Conservation (phyloP, 768 basidiomycete genomes). For the Porphyrellus cyaneotinctus region DNA sequence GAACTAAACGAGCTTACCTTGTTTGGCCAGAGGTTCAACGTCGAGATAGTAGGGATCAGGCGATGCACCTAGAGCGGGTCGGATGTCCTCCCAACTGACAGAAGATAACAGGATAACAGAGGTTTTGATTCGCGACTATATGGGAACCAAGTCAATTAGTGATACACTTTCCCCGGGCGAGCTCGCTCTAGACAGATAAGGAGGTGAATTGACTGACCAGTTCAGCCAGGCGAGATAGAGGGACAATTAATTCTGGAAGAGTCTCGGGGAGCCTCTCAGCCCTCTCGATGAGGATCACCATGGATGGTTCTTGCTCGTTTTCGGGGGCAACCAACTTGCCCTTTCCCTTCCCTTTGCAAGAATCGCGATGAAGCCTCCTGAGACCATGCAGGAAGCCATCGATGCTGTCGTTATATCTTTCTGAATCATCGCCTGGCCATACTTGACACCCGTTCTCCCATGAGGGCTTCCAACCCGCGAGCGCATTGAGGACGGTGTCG, state of each 20-base stretch:
- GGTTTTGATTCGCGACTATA: conserved; percentile 55
- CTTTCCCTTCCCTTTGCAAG: conserved; percentile 26
- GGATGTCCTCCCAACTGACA: conserved; percentile 66
- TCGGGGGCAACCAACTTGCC: conserved; percentile 23
- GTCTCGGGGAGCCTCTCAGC: conserved; percentile 61
- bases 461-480: conserved; percentile 50
- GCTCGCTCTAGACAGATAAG: background rate
- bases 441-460: conserved; percentile 63
- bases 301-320: conserved; percentile 22
- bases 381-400: conserved; percentile 72
- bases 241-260: conserved; percentile 63
- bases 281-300: conserved; percentile 64
- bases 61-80: conserved; percentile 64
- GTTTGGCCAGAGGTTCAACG: conserved; percentile 48
- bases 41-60: conserved; percentile 71
- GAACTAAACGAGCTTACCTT: conserved; percentile 55
- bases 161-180: background rate
- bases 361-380: conserved; percentile 32
- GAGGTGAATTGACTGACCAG: conserved; percentile 43
- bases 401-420: conserved; percentile 59
- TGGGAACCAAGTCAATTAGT: conserved; percentile 21
- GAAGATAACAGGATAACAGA: conserved; percentile 62
- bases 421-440: conserved; percentile 43
- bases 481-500: conserved; percentile 58
- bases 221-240: conserved; percentile 67